Conservation (phyloP, 1,139 yeast species). For the Sugiyamaella castrensis region DNA sequence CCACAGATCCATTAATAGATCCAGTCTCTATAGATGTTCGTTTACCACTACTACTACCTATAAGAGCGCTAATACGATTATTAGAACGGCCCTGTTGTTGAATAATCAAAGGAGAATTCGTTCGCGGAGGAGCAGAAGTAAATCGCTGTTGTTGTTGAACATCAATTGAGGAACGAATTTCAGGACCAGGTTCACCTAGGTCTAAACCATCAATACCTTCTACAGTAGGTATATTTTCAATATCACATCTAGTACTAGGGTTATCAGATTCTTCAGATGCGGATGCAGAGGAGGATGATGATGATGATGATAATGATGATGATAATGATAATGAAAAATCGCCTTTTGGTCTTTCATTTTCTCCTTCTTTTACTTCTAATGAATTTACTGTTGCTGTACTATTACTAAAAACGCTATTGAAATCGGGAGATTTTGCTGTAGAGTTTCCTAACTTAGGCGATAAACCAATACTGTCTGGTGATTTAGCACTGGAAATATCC, state of each 20-base stretch:
- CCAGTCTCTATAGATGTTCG: conserved; percentile 14
- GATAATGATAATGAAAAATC: neutral
- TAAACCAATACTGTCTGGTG: no score
- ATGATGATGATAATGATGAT: neutral
- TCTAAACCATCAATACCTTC: conserved; percentile 12
- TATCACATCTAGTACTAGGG: conserved; percentile 10
- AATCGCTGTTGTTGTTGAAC: neutral
- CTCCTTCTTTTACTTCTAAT: neutral
- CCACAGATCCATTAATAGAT: neutral
- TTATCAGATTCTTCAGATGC: neutral
- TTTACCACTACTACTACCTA: neutral
- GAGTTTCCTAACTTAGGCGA: neutral
- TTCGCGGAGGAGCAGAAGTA: neutral
- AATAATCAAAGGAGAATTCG: neutral
- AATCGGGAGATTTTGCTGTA: conserved; percentile 1
- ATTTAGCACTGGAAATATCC: no score
- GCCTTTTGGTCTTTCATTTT: neutral
- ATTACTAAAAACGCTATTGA: conserved; percentile 9
- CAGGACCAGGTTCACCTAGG: conserved; percentile 36
- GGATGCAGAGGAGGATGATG: neutral
- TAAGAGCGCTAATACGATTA: conserved; percentile 8
- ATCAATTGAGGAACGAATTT: conserved; percentile 24
- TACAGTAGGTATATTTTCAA: conserved; percentile 12
- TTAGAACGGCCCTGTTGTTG: neutral
- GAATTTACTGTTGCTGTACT: conserved; percentile 5